Evolutionary conservation across 768 basidiomycete species (phyloP).

Genomic region (Amanita rubescens): DNA sequence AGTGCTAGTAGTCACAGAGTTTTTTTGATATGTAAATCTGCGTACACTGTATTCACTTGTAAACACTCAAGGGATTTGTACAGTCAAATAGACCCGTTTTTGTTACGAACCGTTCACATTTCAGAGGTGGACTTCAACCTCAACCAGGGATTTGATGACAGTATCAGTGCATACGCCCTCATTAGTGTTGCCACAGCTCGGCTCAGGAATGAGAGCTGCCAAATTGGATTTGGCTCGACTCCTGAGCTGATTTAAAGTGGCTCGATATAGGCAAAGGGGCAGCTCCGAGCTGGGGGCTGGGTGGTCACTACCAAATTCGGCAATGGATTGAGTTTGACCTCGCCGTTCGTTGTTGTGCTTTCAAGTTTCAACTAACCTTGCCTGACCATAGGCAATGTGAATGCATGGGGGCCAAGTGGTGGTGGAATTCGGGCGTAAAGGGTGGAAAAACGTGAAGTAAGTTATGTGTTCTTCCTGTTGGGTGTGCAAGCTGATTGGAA

Average conservation of each 20-base stretch:
- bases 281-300: neutral
- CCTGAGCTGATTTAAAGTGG: neutral
- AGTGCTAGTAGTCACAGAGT: neutral
- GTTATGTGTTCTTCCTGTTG: neutral
- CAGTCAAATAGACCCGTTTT: neutral
- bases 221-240: neutral
- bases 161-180: too few relatives aligned
- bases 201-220: neutral
- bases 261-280: neutral
- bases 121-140: neutral
- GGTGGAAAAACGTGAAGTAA: neutral
- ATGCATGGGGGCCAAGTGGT: neutral
- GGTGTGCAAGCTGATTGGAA: too few relatives aligned
- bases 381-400: neutral
- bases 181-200: too few relatives aligned
- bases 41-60: neutral
- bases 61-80: neutral
- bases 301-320: neutral
- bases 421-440: neutral
- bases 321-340: neutral
- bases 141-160: too few relatives aligned
- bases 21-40: neutral
- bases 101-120: neutral
- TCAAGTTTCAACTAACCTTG: neutral
- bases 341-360: neutral